These are phyloP conservation scores for Kazachstania kunashirensis DNA, from an alignment of 805 yeast genomes.

Conservation along the genomic window DNA sequence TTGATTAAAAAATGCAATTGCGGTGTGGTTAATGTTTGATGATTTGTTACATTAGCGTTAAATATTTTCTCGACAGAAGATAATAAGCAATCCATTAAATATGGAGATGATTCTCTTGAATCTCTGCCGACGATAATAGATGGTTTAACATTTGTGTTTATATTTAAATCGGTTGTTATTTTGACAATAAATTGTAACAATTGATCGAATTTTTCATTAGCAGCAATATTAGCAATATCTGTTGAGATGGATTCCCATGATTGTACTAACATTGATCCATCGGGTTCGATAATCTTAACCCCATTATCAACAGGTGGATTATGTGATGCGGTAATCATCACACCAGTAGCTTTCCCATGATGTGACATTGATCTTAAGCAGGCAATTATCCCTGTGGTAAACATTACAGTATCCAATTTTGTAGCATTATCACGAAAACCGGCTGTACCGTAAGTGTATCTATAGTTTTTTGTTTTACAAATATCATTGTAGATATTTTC, in stretches of 20 bases:
- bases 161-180: conserved; percentile 2
- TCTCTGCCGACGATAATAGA: conserved; percentile 73
- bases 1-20: conserved; percentile 84
- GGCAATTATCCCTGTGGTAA: conserved; percentile 76
- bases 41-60: conserved; percentile 40
- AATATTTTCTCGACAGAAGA: conserved; percentile 55
- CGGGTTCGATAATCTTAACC: conserved; percentile 87
- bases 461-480: conserved; percentile 31
- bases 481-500: conserved; percentile 27
- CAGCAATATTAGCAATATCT: conserved; percentile 53
- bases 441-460: conserved; percentile 85
- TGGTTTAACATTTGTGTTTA: conserved; percentile 27
- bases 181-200: conserved; percentile 19
- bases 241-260: conserved; percentile 83
- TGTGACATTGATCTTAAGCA: conserved; percentile 66
- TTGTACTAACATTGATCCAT: conserved; percentile 79
- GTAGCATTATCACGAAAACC: conserved; percentile 79
- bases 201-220: conserved; percentile 35
- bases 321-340: conserved; percentile 94
- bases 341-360: conserved; percentile 69
- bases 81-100: conserved; percentile 34
- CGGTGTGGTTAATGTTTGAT: conserved; percentile 80
- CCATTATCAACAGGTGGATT: conserved; percentile 91
- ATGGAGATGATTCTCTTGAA: conserved; percentile 76
- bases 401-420: conserved; percentile 69